These are phyloP conservation scores for Solanum hybrid DNA, from an alignment of 305 asterid species.

Conservation along the genomic window DNA sequence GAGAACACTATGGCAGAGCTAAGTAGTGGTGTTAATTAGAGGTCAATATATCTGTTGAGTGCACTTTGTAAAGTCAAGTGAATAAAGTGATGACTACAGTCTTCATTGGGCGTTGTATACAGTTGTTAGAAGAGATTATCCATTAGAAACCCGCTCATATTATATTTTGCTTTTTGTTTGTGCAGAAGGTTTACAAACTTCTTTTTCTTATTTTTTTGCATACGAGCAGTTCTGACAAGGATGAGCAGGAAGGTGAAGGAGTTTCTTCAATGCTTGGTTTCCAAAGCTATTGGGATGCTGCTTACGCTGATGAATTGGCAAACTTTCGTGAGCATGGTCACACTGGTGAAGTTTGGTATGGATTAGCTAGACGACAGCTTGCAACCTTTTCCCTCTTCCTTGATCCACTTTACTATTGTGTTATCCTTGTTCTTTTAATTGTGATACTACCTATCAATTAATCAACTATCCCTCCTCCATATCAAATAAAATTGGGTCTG, in stretches of 20 bases:
- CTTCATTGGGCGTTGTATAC: neutral
- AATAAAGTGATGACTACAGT: neutral
- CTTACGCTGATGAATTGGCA: constrained; percentile 82
- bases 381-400: neutral
- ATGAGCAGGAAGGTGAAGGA: constrained; percentile 76
- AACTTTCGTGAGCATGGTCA: constrained; percentile 95
- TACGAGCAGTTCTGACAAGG: constrained; percentile 80
- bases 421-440: neutral
- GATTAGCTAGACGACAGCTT: neutral
- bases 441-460: neutral
- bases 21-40: neutral
- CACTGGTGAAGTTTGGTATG: constrained; percentile 94
- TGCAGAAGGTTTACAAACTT: neutral
- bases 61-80: neutral
- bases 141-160: neutral
- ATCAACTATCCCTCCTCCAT: neutral
- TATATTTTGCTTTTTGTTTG: neutral
- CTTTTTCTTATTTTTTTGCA: neutral
- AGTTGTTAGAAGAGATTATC: neutral
- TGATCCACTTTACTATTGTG: neutral
- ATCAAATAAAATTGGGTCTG: neutral
- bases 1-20: neutral
- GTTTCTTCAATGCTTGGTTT: constrained; percentile 81
- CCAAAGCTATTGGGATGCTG: constrained; percentile 94
- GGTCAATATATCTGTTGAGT: neutral